phyloP scores from a whole-genome alignment of 2,329 filamentous ascomycete species.

The Exophiala alcalophila region DNA sequence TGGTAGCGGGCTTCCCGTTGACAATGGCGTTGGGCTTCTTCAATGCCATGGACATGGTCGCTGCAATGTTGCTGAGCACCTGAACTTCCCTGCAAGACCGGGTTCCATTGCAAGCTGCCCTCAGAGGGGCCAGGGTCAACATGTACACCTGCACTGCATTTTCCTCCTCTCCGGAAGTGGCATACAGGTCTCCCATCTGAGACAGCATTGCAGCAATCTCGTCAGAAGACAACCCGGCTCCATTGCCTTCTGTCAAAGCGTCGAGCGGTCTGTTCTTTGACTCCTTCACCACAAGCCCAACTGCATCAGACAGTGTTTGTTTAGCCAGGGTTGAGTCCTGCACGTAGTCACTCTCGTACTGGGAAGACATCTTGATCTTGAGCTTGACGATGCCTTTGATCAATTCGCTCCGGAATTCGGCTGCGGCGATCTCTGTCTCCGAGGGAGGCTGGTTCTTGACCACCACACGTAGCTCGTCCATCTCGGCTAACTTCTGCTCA shows the following conservation, averaged over 20 bases:
- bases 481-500: slow-evolving; percentile 48
- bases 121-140: slow-evolving; percentile 28
- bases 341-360: slow-evolving; percentile 76
- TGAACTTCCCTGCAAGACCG: slow-evolving; percentile 29
- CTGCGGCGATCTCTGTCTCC: slow-evolving; percentile 3
- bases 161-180: slow-evolving; percentile 28
- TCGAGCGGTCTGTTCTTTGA: slow-evolving; percentile 64
- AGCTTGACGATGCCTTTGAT: slow-evolving; percentile 27
- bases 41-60: slow-evolving; percentile 28
- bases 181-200: slow-evolving; percentile 30
- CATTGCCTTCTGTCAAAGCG: slow-evolving; percentile 49
- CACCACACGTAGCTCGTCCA: slow-evolving; percentile 33
- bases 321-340: slow-evolving; percentile 72
- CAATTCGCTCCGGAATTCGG: slow-evolving; percentile 16
- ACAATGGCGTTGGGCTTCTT: slow-evolving; percentile 29
- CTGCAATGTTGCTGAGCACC: slow-evolving; percentile 29
- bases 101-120: slow-evolving; percentile 27
- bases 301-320: slow-evolving; percentile 72
- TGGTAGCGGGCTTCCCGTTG: slow-evolving; percentile 29
- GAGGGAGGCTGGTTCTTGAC: not conserved
- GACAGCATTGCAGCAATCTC: slow-evolving; percentile 37
- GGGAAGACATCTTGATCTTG: slow-evolving; percentile 74
- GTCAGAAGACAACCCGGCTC: slow-evolving; percentile 39
- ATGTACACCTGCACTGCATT: slow-evolving; percentile 31
- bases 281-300: slow-evolving; percentile 76